phyloP scores from a whole-genome alignment of 345 rosid species.

The Cardamine occulta region DNA sequence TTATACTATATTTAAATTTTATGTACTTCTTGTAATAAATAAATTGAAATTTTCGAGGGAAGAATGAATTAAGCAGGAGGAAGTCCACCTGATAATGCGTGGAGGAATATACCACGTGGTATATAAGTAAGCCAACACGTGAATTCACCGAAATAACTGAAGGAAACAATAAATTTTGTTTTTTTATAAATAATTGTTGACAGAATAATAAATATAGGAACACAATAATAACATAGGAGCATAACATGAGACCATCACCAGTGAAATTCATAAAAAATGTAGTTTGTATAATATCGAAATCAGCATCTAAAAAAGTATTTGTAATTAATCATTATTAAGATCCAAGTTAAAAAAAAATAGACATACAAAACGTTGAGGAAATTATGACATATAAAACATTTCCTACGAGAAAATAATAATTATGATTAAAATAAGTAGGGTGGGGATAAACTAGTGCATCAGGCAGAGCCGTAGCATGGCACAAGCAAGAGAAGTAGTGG shows the following conservation, averaged over 20 bases:
- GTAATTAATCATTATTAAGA: not conserved
- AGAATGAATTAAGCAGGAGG: conserved; percentile 12
- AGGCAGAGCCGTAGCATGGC: too few relatives aligned
- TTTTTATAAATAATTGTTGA: not conserved
- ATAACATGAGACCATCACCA: not conserved
- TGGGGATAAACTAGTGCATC: conserved; percentile 16
- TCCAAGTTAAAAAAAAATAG: not conserved
- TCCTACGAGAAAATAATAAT: not conserved
- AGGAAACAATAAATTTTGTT: not conserved
- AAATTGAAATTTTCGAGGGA: conserved; percentile 4
- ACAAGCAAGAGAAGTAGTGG: too few relatives aligned
- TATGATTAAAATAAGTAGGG: not conserved
- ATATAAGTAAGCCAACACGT: not conserved
- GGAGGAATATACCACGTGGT: conserved; percentile 10
- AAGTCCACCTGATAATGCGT: conserved; percentile 9
- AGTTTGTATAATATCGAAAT: not conserved
- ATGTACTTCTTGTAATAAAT: not conserved
- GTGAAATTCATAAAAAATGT: not conserved
- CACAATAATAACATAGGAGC: too few relatives aligned
- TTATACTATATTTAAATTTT: too few relatives aligned
- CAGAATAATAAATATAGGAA: not conserved
- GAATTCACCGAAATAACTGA: not conserved
- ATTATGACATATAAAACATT: not conserved
- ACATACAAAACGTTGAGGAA: not conserved
- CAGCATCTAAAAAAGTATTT: not conserved